Conservation (phyloP, 805 yeast species). For the Naumovozyma dairenensis region DNA sequence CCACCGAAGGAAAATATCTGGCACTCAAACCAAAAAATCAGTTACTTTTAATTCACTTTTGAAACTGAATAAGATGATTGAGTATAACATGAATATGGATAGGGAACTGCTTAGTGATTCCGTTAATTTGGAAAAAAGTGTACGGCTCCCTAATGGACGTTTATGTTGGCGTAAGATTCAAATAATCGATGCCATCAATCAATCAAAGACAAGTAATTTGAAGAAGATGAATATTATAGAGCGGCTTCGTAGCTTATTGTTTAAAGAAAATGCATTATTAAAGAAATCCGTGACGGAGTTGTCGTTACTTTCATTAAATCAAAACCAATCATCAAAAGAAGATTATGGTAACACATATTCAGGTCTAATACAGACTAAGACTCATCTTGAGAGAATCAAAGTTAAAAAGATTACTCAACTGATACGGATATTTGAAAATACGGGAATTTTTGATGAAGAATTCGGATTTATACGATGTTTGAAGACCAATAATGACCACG, state of each 20-base stretch:
- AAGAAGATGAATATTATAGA: slow-evolving; percentile 3
- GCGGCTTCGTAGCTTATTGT: slow-evolving; percentile 1
- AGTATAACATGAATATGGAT: slow-evolving; percentile 17
- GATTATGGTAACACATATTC: slow-evolving; percentile 22
- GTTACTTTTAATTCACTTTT: slow-evolving; percentile 23
- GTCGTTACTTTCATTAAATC: not conserved
- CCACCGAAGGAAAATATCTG: not conserved
- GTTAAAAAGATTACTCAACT: slow-evolving; percentile 14
- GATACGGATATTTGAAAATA: slow-evolving; percentile 10
- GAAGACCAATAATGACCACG: no score
- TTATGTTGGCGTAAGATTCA: slow-evolving; percentile 3
- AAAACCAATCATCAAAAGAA: slow-evolving; percentile 7
- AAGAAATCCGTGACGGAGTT: not conserved
- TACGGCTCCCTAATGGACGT: slow-evolving; percentile 1
- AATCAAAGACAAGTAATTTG: slow-evolving; percentile 1
- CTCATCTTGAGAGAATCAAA: slow-evolving; percentile 9
- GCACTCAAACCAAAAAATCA: slow-evolving; percentile 7
- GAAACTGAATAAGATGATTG: slow-evolving; percentile 23
- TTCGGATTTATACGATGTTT: slow-evolving; percentile 7
- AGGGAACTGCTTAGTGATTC: slow-evolving; percentile 15
- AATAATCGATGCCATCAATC: slow-evolving; percentile 4
- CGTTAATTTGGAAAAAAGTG: slow-evolving; percentile 7
- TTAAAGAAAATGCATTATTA: not conserved
- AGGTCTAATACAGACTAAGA: slow-evolving; percentile 13
- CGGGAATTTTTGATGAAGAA: slow-evolving; percentile 8